Conservation (phyloP, 768 basidiomycete species). For the Macrolepiota dolichaula region DNA sequence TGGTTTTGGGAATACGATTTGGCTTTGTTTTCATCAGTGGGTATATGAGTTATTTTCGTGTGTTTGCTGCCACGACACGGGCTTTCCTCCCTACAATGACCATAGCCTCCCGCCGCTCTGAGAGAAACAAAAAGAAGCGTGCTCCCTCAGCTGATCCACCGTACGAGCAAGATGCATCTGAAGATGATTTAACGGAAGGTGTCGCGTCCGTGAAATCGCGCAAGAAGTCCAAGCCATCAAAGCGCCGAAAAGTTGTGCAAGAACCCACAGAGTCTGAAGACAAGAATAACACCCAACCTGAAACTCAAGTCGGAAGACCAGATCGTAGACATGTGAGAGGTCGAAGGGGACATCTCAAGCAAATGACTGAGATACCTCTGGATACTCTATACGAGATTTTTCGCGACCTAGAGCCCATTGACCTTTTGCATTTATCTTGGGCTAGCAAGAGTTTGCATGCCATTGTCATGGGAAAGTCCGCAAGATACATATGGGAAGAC, state of each 20-base stretch:
- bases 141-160: background rate
- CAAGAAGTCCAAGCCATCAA: background rate
- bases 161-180: too few relatives aligned
- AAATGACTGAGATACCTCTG: slow-evolving; percentile 30
- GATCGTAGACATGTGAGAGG: slow-evolving; percentile 12
- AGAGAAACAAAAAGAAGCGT: background rate
- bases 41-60: too few relatives aligned
- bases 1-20: too few relatives aligned
- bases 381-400: slow-evolving; percentile 36
- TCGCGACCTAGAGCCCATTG: slow-evolving; percentile 30
- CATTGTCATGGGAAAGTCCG: slow-evolving; percentile 24
- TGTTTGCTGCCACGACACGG: too few relatives aligned
- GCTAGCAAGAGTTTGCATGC: slow-evolving; percentile 31
- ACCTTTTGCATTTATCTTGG: slow-evolving; percentile 36
- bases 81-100: background rate
- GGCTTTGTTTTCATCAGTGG: too few relatives aligned
- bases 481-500: slow-evolving; percentile 27
- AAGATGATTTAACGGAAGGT: background rate
- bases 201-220: background rate
- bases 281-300: background rate
- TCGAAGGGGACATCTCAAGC: slow-evolving; percentile 19
- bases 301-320: background rate
- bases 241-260: background rate
- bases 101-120: background rate
- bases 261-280: background rate